A percentile compares a stretch with the other conserved stretches of the same genome.
Conservation (phyloP, 257 asterid genomes). For the Solanum peruvianum region DNA sequence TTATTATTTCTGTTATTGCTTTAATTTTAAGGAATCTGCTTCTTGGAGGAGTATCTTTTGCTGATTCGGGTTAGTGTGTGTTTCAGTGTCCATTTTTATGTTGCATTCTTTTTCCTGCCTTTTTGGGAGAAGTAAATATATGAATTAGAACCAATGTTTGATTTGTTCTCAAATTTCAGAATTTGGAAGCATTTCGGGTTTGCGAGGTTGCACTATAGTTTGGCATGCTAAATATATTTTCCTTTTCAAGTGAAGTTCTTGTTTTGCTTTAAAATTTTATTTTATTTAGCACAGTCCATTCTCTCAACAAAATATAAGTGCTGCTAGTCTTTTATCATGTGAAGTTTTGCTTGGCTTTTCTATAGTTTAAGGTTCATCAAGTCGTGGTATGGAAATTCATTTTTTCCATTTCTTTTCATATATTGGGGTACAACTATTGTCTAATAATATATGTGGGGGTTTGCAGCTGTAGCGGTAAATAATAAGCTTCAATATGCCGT, state of each 20-base stretch:
- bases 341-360: background rate
- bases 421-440: background rate
- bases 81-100: background rate
- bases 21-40: background rate
- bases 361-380: background rate
- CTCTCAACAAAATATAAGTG: background rate
- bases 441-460: background rate
- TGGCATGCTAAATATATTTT: background rate
- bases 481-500: conserved; percentile 80
- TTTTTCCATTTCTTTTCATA: background rate
- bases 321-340: background rate
- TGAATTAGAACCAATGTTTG: background rate
- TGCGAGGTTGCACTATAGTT: background rate
- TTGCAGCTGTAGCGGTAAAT: conserved; percentile 88
- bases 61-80: background rate
- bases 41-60: background rate
- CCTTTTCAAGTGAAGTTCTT: background rate
- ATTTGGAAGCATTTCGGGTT: background rate
- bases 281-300: background rate
- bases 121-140: background rate
- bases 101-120: background rate
- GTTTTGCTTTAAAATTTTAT: background rate
- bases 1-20: background rate
- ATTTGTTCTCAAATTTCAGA: background rate
- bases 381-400: background rate